Conservation (phyloP, 768 basidiomycete genomes). For the Lactifluus hygrophoroides region DNA sequence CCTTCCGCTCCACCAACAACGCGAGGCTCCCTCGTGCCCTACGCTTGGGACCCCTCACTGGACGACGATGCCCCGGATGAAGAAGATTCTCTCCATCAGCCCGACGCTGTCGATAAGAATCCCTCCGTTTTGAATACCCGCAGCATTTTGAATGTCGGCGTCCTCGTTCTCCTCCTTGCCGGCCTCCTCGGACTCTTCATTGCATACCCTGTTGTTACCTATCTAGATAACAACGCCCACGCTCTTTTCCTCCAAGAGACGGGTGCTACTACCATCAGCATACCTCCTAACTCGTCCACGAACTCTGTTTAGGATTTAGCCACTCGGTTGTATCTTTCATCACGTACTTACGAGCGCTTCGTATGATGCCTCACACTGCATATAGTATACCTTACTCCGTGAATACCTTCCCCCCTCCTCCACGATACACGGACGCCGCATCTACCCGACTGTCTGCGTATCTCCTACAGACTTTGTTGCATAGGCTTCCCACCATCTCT, state of each 20-base stretch:
- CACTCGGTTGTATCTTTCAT: background rate
- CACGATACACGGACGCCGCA: background rate
- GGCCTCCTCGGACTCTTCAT: constrained; percentile 69
- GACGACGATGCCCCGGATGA: constrained; percentile 57
- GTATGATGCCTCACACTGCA: background rate
- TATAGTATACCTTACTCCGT: constrained; percentile 12
- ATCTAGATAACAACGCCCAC: constrained; percentile 33
- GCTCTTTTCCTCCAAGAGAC: constrained; percentile 37
- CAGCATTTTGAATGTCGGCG: constrained; percentile 59
- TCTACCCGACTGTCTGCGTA: background rate
- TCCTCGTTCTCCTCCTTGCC: constrained; percentile 52
- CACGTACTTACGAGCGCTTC: constrained; percentile 14
- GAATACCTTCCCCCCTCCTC: constrained; percentile 10
- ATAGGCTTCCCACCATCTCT: background rate
- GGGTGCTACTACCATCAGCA: constrained; percentile 63
- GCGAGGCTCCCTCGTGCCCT: constrained; percentile 45
- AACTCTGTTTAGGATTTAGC: constrained; percentile 4
- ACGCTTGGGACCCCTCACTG: constrained; percentile 57
- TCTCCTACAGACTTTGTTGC: background rate
- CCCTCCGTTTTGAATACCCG: constrained; percentile 33
- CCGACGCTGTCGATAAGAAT: constrained; percentile 33
- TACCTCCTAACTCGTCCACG: constrained; percentile 22
- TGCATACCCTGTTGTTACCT: constrained; percentile 67
- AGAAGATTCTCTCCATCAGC: constrained; percentile 72
- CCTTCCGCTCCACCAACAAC: constrained; percentile 34